These are phyloP conservation scores for Capsicum rhomboideum DNA, from an alignment of 257 asterid genomes.

Conservation along the genomic window DNA sequence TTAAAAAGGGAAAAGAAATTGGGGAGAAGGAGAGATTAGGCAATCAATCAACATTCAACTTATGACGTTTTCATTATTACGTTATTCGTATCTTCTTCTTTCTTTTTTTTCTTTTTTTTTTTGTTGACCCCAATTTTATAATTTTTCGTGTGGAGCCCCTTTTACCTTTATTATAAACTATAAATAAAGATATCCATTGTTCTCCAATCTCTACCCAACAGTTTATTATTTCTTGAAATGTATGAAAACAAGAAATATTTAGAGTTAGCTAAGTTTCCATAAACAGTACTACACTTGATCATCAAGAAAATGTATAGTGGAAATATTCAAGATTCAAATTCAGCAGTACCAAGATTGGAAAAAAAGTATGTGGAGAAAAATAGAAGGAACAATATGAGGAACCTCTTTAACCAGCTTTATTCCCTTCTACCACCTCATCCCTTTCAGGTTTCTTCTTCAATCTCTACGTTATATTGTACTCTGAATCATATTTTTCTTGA, in stretches of 20 bases:
- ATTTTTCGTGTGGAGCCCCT: not conserved
- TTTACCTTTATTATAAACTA: not conserved
- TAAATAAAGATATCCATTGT: not conserved
- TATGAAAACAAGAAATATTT: too few relatives aligned
- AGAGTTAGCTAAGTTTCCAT: too few relatives aligned
- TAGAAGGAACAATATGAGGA: conserved; percentile 33
- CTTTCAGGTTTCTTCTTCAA: conserved; percentile 19
- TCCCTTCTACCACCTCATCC: conserved; percentile 26
- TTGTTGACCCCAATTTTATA: not conserved
- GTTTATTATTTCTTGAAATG: not conserved
- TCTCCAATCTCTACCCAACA: not conserved
- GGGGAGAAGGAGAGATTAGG: not conserved
- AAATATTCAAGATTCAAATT: too few relatives aligned
- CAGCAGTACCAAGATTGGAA: conserved; percentile 33
- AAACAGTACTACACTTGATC: not conserved
- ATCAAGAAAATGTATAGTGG: not conserved
- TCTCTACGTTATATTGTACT: not conserved
- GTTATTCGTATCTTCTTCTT: not conserved
- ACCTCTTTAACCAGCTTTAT: conserved; percentile 26
- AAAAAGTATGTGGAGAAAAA: conserved; percentile 45
- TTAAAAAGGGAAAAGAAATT: not conserved
- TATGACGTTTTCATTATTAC: not conserved
- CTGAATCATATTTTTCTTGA: too few relatives aligned
- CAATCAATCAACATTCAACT: not conserved
- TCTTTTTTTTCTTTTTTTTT: too few relatives aligned